Conservation (phyloP, 148 eudicot species). For the Vaccinium myrtillus region DNA sequence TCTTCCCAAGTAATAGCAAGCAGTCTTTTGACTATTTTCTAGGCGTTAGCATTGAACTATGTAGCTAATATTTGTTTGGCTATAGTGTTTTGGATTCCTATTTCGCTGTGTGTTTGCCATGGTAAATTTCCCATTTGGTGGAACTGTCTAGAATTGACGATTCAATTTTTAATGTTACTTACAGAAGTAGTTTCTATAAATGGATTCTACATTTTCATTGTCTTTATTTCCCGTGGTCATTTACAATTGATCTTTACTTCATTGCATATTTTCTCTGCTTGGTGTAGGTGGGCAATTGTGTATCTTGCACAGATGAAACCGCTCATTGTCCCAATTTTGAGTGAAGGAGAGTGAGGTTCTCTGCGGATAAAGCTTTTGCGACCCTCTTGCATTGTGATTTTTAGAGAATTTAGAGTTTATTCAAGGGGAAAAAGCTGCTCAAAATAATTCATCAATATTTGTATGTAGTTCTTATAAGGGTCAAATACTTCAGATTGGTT, state of each 20-base stretch:
- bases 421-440: not conserved
- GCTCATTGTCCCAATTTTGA: slow-evolving; percentile 28
- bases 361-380: not conserved
- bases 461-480: not conserved
- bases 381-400: slow-evolving; percentile 9
- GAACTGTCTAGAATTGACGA: not conserved
- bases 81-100: not conserved
- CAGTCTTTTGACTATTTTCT: not conserved
- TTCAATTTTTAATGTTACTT: not conserved
- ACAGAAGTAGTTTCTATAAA: not conserved
- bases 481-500: slow-evolving; percentile 2
- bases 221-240: not conserved
- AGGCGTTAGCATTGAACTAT: not conserved
- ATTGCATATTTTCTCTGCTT: slow-evolving; percentile 1
- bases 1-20: slow-evolving; percentile 2
- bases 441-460: not conserved
- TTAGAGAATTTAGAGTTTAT: not conserved
- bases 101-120: not conserved
- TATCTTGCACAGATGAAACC: slow-evolving; percentile 34
- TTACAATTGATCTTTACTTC: not conserved
- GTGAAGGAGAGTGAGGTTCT: slow-evolving; percentile 21
- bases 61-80: not conserved
- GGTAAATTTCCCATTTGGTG: not conserved
- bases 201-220: not conserved
- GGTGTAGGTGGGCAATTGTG: slow-evolving; percentile 29